These are phyloP conservation scores for Penicillium malachiteum DNA, from an alignment of 495 filamentous ascomycete species.

Conservation along the genomic window DNA sequence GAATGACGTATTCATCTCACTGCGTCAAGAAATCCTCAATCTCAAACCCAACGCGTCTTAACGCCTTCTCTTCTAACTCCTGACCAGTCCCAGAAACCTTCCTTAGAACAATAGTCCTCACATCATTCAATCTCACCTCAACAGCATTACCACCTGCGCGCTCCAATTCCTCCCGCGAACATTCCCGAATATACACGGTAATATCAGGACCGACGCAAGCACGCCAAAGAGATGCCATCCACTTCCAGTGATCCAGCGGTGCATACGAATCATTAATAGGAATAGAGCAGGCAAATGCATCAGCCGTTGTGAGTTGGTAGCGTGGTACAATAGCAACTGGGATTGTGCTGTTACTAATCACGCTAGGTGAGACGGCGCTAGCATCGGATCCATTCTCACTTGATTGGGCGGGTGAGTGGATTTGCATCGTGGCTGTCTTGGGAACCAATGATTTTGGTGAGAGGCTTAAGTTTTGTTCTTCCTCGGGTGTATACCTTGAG, in stretches of 20 bases:
- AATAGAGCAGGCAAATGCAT: conserved; percentile 68
- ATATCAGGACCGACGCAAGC: conserved; percentile 83
- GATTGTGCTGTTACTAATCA: conserved; percentile 15
- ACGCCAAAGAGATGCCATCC: conserved; percentile 94
- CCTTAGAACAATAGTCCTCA: conserved; percentile 58
- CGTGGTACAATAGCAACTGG: conserved; percentile 75
- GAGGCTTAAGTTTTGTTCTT: conserved; percentile 18
- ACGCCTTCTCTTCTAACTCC: conserved; percentile 61
- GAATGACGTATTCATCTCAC: background rate
- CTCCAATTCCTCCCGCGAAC: conserved; percentile 47
- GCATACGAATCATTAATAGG: conserved; percentile 76
- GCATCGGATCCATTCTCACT: conserved; percentile 31
- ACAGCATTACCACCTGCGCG: conserved; percentile 43
- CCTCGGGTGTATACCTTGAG: conserved; percentile 13
- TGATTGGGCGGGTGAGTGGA: conserved; percentile 29
- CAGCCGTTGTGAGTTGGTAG: conserved; percentile 74
- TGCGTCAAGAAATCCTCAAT: conserved; percentile 71
- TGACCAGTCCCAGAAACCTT: conserved; percentile 35
- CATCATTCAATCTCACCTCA: conserved; percentile 53
- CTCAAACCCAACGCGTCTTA: conserved; percentile 77
- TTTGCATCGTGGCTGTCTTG: conserved; percentile 31
- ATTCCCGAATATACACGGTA: conserved; percentile 62
- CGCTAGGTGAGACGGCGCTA: conserved; percentile 22
- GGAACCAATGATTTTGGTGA: conserved; percentile 38
- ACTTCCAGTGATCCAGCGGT: conserved; percentile 93